phyloP scores from a whole-genome alignment of 1,284 basidiomycete species.

The Lignosus rhinocerotis region DNA sequence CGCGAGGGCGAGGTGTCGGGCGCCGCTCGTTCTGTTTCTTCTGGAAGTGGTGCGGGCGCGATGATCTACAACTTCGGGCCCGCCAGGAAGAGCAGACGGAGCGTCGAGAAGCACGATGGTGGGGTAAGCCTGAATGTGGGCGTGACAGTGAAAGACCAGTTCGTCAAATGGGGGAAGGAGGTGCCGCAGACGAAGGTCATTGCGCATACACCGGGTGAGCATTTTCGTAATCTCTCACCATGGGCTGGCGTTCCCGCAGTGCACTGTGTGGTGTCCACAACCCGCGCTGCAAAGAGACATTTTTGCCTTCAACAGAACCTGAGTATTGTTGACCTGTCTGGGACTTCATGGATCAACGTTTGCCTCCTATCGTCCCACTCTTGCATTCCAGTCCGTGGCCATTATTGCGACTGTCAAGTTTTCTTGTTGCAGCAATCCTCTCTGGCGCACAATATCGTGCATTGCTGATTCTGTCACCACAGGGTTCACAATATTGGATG shows the following conservation, averaged over 20 bases:
- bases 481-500: slow-evolving; percentile 84
- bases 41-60: slow-evolving; percentile 20
- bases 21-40: slow-evolving; percentile 23
- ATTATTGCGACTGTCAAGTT: too few relatives aligned
- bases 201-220: slow-evolving; percentile 61
- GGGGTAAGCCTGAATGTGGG: slow-evolving; percentile 29
- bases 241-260: background rate
- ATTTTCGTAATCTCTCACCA: too few relatives aligned
- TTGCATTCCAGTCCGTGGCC: too few relatives aligned
- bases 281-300: too few relatives aligned
- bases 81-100: slow-evolving; percentile 34
- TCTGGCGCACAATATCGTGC: slow-evolving; percentile 4
- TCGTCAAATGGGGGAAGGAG: slow-evolving; percentile 51
- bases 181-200: slow-evolving; percentile 53
- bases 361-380: too few relatives aligned
- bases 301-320: too few relatives aligned
- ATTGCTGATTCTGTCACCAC: background rate
- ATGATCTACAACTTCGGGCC: slow-evolving; percentile 34
- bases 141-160: slow-evolving; percentile 48
- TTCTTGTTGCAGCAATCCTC: too few relatives aligned
- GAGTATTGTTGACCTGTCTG: too few relatives aligned
- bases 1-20: slow-evolving; percentile 57
- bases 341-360: too few relatives aligned
- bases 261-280: too few relatives aligned
- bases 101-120: slow-evolving; percentile 22